phyloP scores from a whole-genome alignment of 1,284 basidiomycete genomes.

The Microbotryomycetes sp. region DNA sequence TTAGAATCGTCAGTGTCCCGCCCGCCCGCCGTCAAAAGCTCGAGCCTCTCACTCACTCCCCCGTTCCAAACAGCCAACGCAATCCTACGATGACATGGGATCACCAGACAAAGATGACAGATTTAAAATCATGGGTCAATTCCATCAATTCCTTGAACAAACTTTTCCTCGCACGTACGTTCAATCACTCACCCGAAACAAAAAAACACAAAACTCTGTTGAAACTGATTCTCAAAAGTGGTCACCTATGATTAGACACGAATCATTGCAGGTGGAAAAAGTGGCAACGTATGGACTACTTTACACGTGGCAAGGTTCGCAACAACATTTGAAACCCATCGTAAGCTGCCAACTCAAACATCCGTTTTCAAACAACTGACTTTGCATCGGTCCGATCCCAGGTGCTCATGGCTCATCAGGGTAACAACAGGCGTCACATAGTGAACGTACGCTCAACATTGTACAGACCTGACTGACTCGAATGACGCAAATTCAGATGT shows the following conservation, averaged over 20 bases:
- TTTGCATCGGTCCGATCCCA: no score
- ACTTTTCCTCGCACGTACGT: slow-evolving; percentile 43
- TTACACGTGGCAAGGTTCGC: slow-evolving; percentile 47
- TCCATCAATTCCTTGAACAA: slow-evolving; percentile 43
- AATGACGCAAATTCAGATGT: slow-evolving; percentile 44
- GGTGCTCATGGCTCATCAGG: slow-evolving; percentile 47
- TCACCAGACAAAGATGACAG: slow-evolving; percentile 39
- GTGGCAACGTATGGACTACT: slow-evolving; percentile 46
- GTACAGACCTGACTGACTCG: neutral
- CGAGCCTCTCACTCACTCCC: neutral
- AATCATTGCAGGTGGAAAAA: slow-evolving; percentile 42
- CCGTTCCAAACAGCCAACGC: slow-evolving; percentile 36
- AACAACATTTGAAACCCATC: slow-evolving; percentile 43
- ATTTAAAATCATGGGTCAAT: slow-evolving; percentile 43
- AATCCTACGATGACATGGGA: slow-evolving; percentile 46
- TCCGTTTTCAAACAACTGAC: neutral
- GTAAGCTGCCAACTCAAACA: slow-evolving; percentile 2
- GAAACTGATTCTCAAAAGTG: neutral
- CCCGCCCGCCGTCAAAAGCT: neutral
- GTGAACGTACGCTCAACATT: no score
- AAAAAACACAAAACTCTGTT: neutral
- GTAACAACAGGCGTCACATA: no score
- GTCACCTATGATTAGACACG: slow-evolving; percentile 30
- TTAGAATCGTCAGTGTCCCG: slow-evolving; percentile 17
- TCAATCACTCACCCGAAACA: neutral